These are phyloP conservation scores for Ganoderma resinaceum DNA, from an alignment of 1,284 basidiomycete species.

Conservation along the genomic window DNA sequence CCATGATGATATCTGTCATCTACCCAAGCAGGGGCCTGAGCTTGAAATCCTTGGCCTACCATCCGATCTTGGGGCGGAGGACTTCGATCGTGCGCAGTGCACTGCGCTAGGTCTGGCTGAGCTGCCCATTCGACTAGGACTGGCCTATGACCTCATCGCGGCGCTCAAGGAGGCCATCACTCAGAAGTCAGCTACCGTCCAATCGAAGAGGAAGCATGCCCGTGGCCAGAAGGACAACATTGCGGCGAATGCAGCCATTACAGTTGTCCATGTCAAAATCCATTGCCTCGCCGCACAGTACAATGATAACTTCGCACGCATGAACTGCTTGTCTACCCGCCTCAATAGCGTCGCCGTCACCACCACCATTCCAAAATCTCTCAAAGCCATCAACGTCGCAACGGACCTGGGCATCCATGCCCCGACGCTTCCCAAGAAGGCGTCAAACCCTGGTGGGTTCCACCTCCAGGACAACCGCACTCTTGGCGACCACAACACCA, in stretches of 20 bases:
- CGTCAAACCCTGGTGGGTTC: neutral
- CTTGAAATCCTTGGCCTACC: neutral
- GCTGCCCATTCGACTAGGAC: neutral
- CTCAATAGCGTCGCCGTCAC: neutral
- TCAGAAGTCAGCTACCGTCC: neutral
- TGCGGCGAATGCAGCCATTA: neutral
- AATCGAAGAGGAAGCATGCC: neutral
- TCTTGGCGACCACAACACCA: neutral
- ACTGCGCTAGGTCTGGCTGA: neutral
- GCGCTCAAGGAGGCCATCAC: neutral
- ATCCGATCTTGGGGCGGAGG: neutral
- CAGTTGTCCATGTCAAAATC: neutral
- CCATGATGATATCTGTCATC: neutral
- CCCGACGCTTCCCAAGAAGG: neutral
- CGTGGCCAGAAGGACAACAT: neutral
- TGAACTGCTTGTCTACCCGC: neutral
- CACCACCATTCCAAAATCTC: neutral
- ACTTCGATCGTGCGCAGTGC: neutral
- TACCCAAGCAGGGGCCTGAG: neutral
- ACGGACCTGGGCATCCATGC: neutral
- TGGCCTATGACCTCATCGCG: neutral
- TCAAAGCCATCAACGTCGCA: neutral
- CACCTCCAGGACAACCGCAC: neutral
- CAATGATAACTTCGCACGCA: neutral
- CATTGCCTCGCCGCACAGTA: neutral